phyloP scores from a whole-genome alignment of 768 basidiomycete species.

The Phlebiopsis gigantea region DNA sequence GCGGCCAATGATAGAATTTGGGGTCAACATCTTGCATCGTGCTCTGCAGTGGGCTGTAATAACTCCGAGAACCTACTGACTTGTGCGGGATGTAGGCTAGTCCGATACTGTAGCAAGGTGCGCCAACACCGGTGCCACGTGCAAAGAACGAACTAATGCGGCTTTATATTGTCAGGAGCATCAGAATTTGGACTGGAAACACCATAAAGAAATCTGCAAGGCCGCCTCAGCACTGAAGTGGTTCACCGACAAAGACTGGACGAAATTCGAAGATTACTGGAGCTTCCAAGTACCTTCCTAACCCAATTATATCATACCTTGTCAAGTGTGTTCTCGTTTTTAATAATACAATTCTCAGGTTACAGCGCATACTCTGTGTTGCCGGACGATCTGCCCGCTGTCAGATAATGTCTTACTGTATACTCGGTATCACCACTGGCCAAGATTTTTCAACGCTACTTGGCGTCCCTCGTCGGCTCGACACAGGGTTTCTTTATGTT shows the following conservation, averaged over 20 bases:
- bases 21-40: not conserved
- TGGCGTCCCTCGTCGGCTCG: no score
- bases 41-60: not conserved
- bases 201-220: constrained; percentile 3
- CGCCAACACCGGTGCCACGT: not conserved
- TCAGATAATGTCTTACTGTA: no score
- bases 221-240: not conserved
- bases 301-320: not conserved
- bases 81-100: not conserved
- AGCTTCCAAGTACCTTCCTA: not conserved
- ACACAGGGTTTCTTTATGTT: no score
- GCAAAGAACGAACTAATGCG: no score
- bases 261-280: not conserved
- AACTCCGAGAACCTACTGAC: not conserved
- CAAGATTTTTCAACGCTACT: no score
- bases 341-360: no score
- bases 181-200: not conserved
- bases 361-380: no score
- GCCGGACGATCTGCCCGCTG: no score
- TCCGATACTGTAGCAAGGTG: constrained; percentile 3
- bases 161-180: constrained; percentile 5
- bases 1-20: not conserved
- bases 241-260: constrained; percentile 7
- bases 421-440: no score
- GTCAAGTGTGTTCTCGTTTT: no score